Conservation (phyloP, 2,329 filamentous ascomycete genomes). For the Penicillium griseofulvum region DNA sequence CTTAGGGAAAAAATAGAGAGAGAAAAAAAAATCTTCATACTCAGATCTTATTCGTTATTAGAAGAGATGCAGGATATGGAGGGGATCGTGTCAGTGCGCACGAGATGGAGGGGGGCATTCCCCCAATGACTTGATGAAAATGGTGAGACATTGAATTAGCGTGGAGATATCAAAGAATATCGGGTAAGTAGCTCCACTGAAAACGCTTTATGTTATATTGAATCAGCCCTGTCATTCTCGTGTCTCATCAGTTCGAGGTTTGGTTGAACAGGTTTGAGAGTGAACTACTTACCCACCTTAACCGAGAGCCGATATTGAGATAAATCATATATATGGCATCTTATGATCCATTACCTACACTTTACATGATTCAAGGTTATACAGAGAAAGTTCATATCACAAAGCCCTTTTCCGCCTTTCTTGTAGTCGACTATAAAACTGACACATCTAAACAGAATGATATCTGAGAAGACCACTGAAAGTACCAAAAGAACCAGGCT, state of each 20-base stretch:
- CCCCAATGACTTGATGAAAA: background rate
- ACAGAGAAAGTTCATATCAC: too few species aligned
- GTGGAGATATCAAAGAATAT: background rate
- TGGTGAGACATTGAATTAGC: conserved; percentile 2
- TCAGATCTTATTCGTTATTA: background rate
- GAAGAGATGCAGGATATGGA: conserved; percentile 9
- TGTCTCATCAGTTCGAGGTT: background rate
- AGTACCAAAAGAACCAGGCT: too few species aligned
- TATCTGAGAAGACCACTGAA: too few species aligned
- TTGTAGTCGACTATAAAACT: too few species aligned
- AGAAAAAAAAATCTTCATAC: background rate
- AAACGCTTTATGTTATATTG: background rate
- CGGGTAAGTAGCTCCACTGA: background rate
- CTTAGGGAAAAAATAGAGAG: background rate
- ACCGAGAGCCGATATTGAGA: background rate
- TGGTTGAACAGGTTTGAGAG: background rate
- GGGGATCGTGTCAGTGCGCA: conserved; percentile 7
- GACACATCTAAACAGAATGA: too few species aligned
- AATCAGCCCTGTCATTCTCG: background rate
- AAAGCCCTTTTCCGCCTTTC: too few species aligned
- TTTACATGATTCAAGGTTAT: background rate
- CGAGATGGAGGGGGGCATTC: background rate
- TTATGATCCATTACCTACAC: background rate
- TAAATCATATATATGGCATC: background rate
- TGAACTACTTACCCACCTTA: background rate